Evolutionary conservation across 306 rosid species (phyloP), one percentile per base, ranked within the genome.

Genomic region (Chamaecrista fasciculata): DNA sequence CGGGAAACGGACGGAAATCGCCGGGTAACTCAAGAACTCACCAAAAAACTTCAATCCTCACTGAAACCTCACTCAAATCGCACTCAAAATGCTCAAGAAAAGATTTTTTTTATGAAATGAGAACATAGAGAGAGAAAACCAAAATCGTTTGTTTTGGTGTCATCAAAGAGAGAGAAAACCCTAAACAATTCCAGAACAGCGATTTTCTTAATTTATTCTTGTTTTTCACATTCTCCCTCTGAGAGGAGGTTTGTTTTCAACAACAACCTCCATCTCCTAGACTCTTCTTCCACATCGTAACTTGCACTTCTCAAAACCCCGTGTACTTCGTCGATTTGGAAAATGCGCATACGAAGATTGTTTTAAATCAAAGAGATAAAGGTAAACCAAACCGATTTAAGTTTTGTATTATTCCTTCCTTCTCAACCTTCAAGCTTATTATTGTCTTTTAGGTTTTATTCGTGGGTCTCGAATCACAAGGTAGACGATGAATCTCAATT

Each of bases 201-300:
- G 7, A 26, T 34, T 69, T 46, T 26, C 50, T 43, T 28, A 42
- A 72, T 4, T 70, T 58, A 37, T 73, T 69, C 33, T 47, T 47
- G 48, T 56, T 53, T 16, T n/a, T 76, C 76, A 60, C 26, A 33
- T 69, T 60, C 66, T 74, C 70, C 69, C 24, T 10, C 21, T 19
- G 34, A 58, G 47, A 58, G 79, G 82, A 75, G 81, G 81, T 73
- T 84, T 76, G 81, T 89, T 74, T 71, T 26, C 33, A 60, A 43
- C 72, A 81, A 77, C 87, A 70, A 78, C 77, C 79, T 78, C 75
- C 74, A 63, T 79, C 85, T 76, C 82, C 75, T 33, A 53, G 2
- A 34, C 70, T 51, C 56, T 57, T 67, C 5, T 5, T n/a, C 63
- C 70, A 61, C 87, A 83, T 84, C 83, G 85, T 64, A 72, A 62